phyloP scores from a whole-genome alignment of 768 basidiomycete species.

The Suillus clintonianus region DNA sequence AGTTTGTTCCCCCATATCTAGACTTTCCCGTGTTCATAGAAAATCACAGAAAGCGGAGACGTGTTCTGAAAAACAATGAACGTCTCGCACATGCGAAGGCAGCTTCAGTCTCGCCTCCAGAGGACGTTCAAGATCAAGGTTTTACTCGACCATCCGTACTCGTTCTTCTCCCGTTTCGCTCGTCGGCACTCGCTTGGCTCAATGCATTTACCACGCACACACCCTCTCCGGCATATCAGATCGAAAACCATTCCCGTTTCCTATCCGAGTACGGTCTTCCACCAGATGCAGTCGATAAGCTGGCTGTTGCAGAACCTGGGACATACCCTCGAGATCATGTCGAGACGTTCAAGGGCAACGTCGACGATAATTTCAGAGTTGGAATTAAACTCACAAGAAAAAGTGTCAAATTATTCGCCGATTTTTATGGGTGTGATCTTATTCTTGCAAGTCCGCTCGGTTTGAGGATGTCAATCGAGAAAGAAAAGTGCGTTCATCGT shows the following conservation, averaged over 20 bases:
- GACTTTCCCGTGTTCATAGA: neutral
- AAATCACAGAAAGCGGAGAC: constrained; percentile 77
- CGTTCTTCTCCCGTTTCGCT: constrained; percentile 91
- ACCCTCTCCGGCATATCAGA: constrained; percentile 69
- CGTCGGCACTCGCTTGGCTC: constrained; percentile 82
- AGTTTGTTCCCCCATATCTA: constrained; percentile 45
- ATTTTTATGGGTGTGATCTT: constrained; percentile 89
- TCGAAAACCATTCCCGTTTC: constrained; percentile 89
- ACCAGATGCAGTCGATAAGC: constrained; percentile 75
- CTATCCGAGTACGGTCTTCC: constrained; percentile 82
- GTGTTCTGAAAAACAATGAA: constrained; percentile 92
- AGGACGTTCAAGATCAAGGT: constrained; percentile 92
- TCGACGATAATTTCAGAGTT: constrained; percentile 92
- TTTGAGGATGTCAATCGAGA: constrained; percentile 88
- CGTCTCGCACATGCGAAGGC: constrained; percentile 76
- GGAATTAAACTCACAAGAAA: constrained; percentile 93
- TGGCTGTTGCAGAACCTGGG: constrained; percentile 69
- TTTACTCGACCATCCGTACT: constrained; percentile 96
- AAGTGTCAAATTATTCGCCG: constrained; percentile 87
- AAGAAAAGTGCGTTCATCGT: constrained; percentile 72
- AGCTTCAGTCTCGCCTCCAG: constrained; percentile 54
- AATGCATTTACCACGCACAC: constrained; percentile 77
- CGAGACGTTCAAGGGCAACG: constrained; percentile 93
- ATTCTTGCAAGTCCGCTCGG: constrained; percentile 94
- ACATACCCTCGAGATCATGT: constrained; percentile 88